A percentile compares a stretch with the other conserved stretches of the same genome.
phyloP scores from a whole-genome alignment of 129 eudicot species.

The sunflower (Helianthus annuus) region HanXRQr2.0-SUNRISE NC_035443.2:21044785-21045284 shows the following conservation, averaged over 20 bases:
- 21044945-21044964: slow-evolving; percentile 48
- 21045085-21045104: slow-evolving; percentile 48
- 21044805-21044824: slow-evolving; percentile 19
- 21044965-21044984: slow-evolving; percentile 41
- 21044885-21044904: slow-evolving; percentile 44
- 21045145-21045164: slow-evolving; percentile 45
- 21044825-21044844: slow-evolving; percentile 18
- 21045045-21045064: slow-evolving; percentile 49
- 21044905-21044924: background rate
- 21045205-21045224: slow-evolving; percentile 43
- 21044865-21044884: slow-evolving; percentile 46
- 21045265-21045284: slow-evolving; percentile 26
- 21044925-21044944: slow-evolving; percentile 50
- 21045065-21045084: slow-evolving; percentile 32
- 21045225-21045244: slow-evolving; percentile 24
- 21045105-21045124: slow-evolving; percentile 34
- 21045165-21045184: slow-evolving; percentile 38
- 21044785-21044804: slow-evolving; percentile 26
- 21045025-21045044: slow-evolving; percentile 49
- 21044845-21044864: slow-evolving; percentile 47
- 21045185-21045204: slow-evolving; percentile 14
- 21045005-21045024: slow-evolving; percentile 39
- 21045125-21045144: slow-evolving; percentile 53
- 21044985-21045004: slow-evolving; percentile 42
- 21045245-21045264: slow-evolving; percentile 32